Evolutionary conservation across 306 rosid species (phyloP).

Genomic region (Quercus berberidifolia): DNA sequence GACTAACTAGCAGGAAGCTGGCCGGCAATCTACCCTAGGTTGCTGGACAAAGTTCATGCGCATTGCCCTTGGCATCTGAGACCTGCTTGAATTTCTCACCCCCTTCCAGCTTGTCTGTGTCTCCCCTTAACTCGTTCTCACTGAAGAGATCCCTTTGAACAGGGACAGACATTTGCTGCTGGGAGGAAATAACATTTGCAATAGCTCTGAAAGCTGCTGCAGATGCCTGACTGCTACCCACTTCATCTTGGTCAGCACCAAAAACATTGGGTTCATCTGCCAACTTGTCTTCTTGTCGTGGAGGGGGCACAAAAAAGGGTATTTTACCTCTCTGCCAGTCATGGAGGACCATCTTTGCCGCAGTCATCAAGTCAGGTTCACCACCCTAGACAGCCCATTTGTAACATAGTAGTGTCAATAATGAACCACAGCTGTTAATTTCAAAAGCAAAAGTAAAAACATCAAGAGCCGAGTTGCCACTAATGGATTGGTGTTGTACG

Average conservation of each 20-base stretch:
- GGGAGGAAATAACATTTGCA: constrained; percentile 72
- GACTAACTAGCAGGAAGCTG: constrained; percentile 9
- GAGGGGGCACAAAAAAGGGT: constrained; percentile 87
- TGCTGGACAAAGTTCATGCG: constrained; percentile 19
- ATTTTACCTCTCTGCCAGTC: constrained; percentile 98
- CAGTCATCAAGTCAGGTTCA: constrained; percentile 88
- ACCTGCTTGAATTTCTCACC: background rate
- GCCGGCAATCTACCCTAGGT: constrained; percentile 5
- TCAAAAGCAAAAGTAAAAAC: background rate
- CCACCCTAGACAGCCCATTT: constrained; percentile 59
- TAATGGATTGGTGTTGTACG: too few species aligned
- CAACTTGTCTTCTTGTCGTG: constrained; percentile 36
- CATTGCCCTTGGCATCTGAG: constrained; percentile 5
- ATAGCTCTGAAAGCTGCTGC: constrained; percentile 89
- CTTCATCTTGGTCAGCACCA: constrained; percentile 34
- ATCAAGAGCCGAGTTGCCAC: background rate
- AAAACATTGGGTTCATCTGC: constrained; percentile 41
- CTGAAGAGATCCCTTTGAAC: constrained; percentile 71
- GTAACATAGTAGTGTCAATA: background rate
- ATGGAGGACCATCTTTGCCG: constrained; percentile 89
- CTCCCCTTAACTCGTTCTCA: constrained; percentile 62
- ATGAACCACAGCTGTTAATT: background rate
- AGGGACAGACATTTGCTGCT: constrained; percentile 64
- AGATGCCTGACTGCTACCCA: constrained; percentile 52
- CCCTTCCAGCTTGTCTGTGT: constrained; percentile 4